Percentiles rank a stretch among this genome's conserved stretches.
Evolutionary conservation across 179 eudicot genomes (phyloP).

Genomic region (Heliamphora pulchella): DNA sequence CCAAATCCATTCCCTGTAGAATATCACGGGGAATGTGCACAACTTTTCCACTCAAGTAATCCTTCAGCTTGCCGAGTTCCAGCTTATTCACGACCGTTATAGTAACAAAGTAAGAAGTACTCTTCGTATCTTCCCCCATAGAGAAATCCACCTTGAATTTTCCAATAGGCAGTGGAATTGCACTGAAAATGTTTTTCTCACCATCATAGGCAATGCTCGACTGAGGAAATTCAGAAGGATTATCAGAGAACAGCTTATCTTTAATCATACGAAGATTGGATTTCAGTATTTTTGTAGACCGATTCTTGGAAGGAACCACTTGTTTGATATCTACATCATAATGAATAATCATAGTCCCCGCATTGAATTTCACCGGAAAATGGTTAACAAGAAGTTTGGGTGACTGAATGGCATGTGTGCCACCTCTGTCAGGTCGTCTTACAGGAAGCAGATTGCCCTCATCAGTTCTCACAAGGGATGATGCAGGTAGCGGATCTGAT

Average conservation of each 20-base stretch:
- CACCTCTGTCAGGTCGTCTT: slow-evolving; percentile 50
- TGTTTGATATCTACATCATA: slow-evolving; percentile 49
- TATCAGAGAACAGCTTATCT: slow-evolving; percentile 38
- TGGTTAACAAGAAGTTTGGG: slow-evolving; percentile 50
- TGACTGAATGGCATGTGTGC: slow-evolving; percentile 22
- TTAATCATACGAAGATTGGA: slow-evolving; percentile 31
- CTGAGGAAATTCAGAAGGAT: slow-evolving; percentile 29
- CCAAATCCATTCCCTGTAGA: slow-evolving; percentile 60
- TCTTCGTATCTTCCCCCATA: slow-evolving; percentile 31
- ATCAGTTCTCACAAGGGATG: slow-evolving; percentile 11
- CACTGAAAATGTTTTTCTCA: slow-evolving; percentile 57
- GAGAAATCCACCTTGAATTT: slow-evolving; percentile 40
- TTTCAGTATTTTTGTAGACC: slow-evolving; percentile 35
- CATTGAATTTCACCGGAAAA: slow-evolving; percentile 44
- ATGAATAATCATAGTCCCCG: slow-evolving; percentile 35
- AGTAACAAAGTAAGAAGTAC: slow-evolving; percentile 28
- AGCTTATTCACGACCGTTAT: slow-evolving; percentile 38
- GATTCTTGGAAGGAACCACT: slow-evolving; percentile 21
- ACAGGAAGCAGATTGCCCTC: slow-evolving; percentile 31
- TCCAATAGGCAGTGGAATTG: slow-evolving; percentile 39
- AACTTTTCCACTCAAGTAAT: slow-evolving; percentile 38
- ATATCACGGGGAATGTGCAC: slow-evolving; percentile 50
- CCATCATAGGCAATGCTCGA: slow-evolving; percentile 62
- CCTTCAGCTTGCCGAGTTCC: slow-evolving; percentile 44
- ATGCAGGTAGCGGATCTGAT: slow-evolving; percentile 18